Evolutionary conservation across 306 rosid species (phyloP).

Genomic region (Glycine latifolia): DNA sequence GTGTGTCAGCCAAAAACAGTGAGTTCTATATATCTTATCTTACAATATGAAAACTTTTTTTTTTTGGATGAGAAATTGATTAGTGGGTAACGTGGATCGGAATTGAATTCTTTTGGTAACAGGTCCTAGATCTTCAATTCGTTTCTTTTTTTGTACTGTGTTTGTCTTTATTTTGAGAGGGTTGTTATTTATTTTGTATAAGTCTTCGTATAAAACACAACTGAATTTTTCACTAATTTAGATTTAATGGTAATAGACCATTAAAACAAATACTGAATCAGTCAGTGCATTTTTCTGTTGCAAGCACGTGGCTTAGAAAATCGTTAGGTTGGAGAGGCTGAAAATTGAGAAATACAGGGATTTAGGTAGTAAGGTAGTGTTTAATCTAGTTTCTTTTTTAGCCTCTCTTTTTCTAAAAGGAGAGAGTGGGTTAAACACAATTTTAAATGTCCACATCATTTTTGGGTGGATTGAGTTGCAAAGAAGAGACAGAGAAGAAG

Average conservation of each 20-base stretch:
- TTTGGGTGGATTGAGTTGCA: no score
- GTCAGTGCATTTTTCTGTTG: neutral
- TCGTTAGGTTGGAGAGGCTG: slow-evolving; percentile 17
- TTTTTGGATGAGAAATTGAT: no score
- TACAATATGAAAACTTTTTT: no score
- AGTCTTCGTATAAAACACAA: no score
- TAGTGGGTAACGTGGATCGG: no score
- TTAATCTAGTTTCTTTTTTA: no score
- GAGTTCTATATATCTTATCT: slow-evolving; percentile 39
- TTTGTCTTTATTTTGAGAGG: no score
- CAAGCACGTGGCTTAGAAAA: slow-evolving; percentile 19
- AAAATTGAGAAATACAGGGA: slow-evolving; percentile 17
- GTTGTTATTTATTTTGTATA: no score
- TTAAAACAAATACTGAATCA: neutral
- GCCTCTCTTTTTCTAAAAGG: neutral
- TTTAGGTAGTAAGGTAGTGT: neutral
- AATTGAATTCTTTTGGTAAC: no score
- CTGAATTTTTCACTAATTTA: neutral
- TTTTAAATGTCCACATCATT: neutral
- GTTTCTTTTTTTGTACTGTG: no score
- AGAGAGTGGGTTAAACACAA: neutral
- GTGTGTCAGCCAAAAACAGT: slow-evolving; percentile 79
- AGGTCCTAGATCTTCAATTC: no score
- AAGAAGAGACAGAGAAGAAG: no score
- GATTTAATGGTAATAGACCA: neutral